Base-by-base conservation (phyloP, 2,329 filamentous ascomycete species). In the Pseudogymnoascus sp. region DNA sequence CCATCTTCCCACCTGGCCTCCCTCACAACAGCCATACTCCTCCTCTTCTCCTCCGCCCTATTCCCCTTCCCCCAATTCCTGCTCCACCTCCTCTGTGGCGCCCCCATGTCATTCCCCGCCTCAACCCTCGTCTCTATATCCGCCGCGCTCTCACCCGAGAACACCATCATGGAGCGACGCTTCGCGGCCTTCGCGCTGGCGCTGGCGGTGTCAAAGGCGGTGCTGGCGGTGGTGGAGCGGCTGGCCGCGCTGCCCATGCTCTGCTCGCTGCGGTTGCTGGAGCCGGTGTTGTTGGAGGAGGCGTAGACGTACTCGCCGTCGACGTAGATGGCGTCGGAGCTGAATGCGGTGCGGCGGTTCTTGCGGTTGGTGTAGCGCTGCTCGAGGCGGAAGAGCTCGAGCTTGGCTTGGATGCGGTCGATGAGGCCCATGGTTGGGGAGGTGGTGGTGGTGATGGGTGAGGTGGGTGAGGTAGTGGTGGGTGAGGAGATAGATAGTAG, bases 261-360 rank as follows among this genome's bases (percentile, higher is more conserved):
- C 36, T 42, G 59, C 21, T 42, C 12, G 59, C 18, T 60, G 25
- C 59, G 59, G 59, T 21, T 60, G 59, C 59, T 60, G 34, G 59
- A 60, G n/a, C 59, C 59, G 36, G 59, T 60, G 18, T 11, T 60
- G 31, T 70, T 66, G 66, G 84, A 84, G 0, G 82, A 84, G 72
- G 86, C 82, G 82, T 92, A 96, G 75, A 96, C 82, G 79, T 97
- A 97, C 80, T 97, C 93, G 77, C 93, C 95, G 74, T 97, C 91
- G 68, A 97, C 89, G 77, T 97, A 97, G 75, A 90, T 84, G 31
- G 92, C 93, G 72, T 91, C 92, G 73, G 90, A 92, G 73, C 89
- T 87, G 76, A 96, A 96, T 65, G 90, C 95, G 62, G 88, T 93
- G 75, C 93, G 91, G 70, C 93, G 90, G 71, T 86, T 78, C 72